These are phyloP conservation scores for Chaetoscypha palmicola DNA, from an alignment of 2,329 filamentous ascomycete species.

Conservation along the genomic window DNA sequence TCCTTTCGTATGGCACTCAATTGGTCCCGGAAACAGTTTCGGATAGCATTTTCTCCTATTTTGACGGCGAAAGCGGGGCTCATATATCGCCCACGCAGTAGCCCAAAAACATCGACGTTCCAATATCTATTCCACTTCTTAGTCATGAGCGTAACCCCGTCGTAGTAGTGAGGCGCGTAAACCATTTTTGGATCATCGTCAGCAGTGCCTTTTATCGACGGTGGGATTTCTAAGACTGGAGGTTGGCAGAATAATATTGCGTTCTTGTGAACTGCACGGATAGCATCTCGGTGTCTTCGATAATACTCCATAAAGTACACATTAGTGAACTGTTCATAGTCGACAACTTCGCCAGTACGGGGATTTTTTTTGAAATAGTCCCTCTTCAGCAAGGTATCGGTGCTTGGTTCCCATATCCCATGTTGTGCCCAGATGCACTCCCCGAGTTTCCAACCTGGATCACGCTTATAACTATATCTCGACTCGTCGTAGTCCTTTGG, in stretches of 20 bases:
- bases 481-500: constrained; percentile 76
- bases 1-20: constrained; percentile 76
- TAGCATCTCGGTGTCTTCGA: constrained; percentile 64
- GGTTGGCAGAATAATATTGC: constrained; percentile 88
- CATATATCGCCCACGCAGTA: constrained; percentile 81
- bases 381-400: constrained; percentile 70
- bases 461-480: constrained; percentile 83
- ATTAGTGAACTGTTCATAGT: constrained; percentile 84
- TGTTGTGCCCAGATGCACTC: constrained; percentile 96
- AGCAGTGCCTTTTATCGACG: constrained; percentile 73
- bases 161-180: constrained; percentile 94
- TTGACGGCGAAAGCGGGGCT: constrained; percentile 88
- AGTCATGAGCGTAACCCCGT: constrained; percentile 91
- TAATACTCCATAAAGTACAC: constrained; percentile 86
- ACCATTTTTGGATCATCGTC: constrained; percentile 89
- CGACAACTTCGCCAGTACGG: constrained; percentile 61
- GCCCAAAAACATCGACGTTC: constrained; percentile 93
- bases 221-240: constrained; percentile 85
- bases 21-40: constrained; percentile 88
- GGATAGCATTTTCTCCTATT: constrained; percentile 85
- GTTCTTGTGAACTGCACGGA: constrained; percentile 69
- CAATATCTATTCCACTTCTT: constrained; percentile 98
- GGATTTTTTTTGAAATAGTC: constrained; percentile 84
- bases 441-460: constrained; percentile 84
- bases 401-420: constrained; percentile 82